These are phyloP conservation scores for Colletotrichum caudatum DNA, from an alignment of 2,329 filamentous ascomycete genomes.

Conservation along the genomic window DNA sequence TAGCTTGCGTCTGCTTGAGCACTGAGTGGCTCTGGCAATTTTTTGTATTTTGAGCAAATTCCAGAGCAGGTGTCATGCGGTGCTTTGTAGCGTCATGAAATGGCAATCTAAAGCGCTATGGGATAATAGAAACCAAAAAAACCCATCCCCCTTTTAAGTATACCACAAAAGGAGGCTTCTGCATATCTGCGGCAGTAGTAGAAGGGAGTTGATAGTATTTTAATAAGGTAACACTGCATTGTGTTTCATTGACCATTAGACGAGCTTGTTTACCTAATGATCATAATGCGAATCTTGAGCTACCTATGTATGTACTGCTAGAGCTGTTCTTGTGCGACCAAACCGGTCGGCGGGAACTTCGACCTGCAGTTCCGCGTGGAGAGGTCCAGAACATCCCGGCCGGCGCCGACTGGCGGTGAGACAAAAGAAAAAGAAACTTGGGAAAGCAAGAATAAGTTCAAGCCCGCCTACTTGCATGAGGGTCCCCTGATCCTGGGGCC, in stretches of 20 bases:
- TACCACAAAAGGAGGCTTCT: slow-evolving; percentile 19
- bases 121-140: slow-evolving; percentile 31
- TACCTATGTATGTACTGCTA: neutral
- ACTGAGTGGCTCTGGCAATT: slow-evolving; percentile 56
- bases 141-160: slow-evolving; percentile 1
- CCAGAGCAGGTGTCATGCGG: slow-evolving; percentile 14
- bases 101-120: slow-evolving; percentile 25
- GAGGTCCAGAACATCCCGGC: slow-evolving; percentile 20
- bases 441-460: slow-evolving; percentile 13
- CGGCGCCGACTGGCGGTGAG: slow-evolving; percentile 38
- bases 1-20: slow-evolving; percentile 81
- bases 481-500: slow-evolving; percentile 25
- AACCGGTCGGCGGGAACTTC: slow-evolving; percentile 10
- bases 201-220: slow-evolving; percentile 35
- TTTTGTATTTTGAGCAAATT: slow-evolving; percentile 39
- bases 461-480: slow-evolving; percentile 19
- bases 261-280: neutral
- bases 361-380: slow-evolving; percentile 32
- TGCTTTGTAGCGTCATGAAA: slow-evolving; percentile 24
- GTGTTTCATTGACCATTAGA: slow-evolving; percentile 14
- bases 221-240: slow-evolving; percentile 34
- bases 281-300: neutral
- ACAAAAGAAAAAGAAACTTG: slow-evolving; percentile 21
- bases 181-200: slow-evolving; percentile 25
- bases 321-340: slow-evolving; percentile 1